Conservation (phyloP, 345 rosid species). For the Moringa oleifera region DNA sequence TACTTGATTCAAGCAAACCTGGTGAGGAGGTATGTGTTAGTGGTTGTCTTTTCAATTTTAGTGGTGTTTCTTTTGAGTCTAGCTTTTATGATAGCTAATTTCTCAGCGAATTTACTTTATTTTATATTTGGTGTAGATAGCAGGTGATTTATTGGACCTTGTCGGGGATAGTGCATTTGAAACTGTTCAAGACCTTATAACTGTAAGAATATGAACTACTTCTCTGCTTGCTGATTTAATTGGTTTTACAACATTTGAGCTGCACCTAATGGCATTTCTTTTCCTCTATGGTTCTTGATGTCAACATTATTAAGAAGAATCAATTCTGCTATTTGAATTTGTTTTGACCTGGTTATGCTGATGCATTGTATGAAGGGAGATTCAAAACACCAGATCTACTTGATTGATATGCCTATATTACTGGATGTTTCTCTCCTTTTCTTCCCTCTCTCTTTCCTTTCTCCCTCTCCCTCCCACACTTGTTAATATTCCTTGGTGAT, state of each 20-base stretch:
- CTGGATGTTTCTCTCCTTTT: background rate
- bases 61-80: constrained; percentile 15
- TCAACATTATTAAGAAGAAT: too few relatives aligned
- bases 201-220: constrained; percentile 34
- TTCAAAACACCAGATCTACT: too few relatives aligned
- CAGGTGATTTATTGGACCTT: constrained; percentile 87
- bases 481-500: background rate
- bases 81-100: constrained; percentile 7
- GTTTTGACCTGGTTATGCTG: too few relatives aligned
- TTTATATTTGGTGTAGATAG: constrained; percentile 46
- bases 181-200: constrained; percentile 79
- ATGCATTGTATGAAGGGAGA: too few relatives aligned
- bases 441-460: too few relatives aligned
- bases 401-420: too few relatives aligned
- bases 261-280: background rate
- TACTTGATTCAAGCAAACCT: constrained; percentile 80
- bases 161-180: constrained; percentile 92
- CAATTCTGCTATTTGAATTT: too few relatives aligned
- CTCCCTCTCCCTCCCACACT: background rate
- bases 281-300: too few relatives aligned
- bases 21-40: constrained; percentile 80
- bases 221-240: background rate
- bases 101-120: constrained; percentile 5
- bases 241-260: background rate
- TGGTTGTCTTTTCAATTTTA: constrained; percentile 11